Percentiles rank a stretch among this genome's conserved stretches.
phyloP scores from a whole-genome alignment of 805 yeast species.

The Saccharomycopsis fibuligera region DNA sequence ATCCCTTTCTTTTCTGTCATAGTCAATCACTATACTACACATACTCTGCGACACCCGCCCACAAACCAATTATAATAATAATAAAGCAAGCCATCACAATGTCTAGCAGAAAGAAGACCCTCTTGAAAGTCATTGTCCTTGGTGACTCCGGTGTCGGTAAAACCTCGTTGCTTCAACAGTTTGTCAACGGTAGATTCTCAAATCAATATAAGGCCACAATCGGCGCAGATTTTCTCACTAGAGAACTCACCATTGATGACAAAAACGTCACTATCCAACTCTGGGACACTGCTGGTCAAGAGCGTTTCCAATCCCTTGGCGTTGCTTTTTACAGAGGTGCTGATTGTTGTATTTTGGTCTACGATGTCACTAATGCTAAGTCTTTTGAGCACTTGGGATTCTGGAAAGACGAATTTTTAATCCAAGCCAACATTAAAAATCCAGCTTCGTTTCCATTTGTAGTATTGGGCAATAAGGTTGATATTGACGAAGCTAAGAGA shows the following conservation, averaged over 20 bases:
- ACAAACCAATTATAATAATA: too few species aligned
- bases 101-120: conserved; percentile 58
- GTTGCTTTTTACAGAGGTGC: conserved; percentile 98
- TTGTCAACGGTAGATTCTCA: conserved; percentile 88
- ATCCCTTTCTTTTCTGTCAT: too few species aligned
- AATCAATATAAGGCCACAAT: conserved; percentile 97
- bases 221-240: conserved; percentile 94
- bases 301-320: conserved; percentile 91
- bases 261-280: conserved; percentile 56
- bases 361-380: conserved; percentile 92
- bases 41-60: too few species aligned
- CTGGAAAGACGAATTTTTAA: conserved; percentile 93
- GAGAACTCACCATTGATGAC: conserved; percentile 82
- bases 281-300: conserved; percentile 99
- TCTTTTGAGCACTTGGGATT: conserved; percentile 82
- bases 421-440: conserved; percentile 88
- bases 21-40: too few species aligned
- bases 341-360: conserved; percentile 93
- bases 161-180: conserved; percentile 95
- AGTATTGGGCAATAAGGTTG: conserved; percentile 90
- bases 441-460: conserved; percentile 96
- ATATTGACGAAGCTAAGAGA: conserved; percentile 85
- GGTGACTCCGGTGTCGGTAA: conserved; percentile 99
- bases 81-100: conserved; percentile 16
- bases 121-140: conserved; percentile 79